Evolutionary conservation across 1,139 yeast species (phyloP), one percentile per base, ranked within the genome.

Genomic region (Pneumocystis sp.): DNA sequence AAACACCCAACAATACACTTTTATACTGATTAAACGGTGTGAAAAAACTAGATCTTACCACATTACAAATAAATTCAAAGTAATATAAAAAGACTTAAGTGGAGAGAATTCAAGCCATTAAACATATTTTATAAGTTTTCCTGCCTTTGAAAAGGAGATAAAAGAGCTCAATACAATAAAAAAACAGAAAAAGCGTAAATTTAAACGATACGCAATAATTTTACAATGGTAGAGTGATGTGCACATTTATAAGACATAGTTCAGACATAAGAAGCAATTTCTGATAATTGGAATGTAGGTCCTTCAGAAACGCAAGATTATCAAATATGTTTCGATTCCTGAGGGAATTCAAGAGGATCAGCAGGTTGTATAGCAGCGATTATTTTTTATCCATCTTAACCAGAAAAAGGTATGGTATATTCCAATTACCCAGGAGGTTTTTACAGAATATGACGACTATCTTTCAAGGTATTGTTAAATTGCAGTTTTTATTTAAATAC

Each of bases 401-500:
- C 60, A 63, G 7, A 57, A 31, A 59, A 59, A 34, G 67, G 63
- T 62, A 40, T 64, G 65, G 65, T 61, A 50, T 31, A 64, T 66
- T 31, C 62, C 59, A 7, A 63, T 59, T 35, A 64, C 65, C 44
- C 56, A 62, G 31, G 66, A 64, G 29, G 65, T 60, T 29, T 66
- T 62, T 37, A 21, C 59, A 34, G 57, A 50, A 50, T 50, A 50
- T 25, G 57, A 50, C 17, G 57, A 50, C 10, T 50, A 50, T 21
- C 50, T 42, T 59, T 7, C 50, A 21, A 42, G 50, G 44, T 59
- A 42, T 12, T 3, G 10, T 21, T 21, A 3, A 29, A 40, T 40
- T 29, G 15, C 3, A 6, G 69, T 40, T 79, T 89, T 1, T 93
- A 90, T 87, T 79, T 78, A 70, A 89, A 93, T 64, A 85, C 89